These are phyloP conservation scores for Gnetum montanum DNA, from an alignment of 75 land plant species.

Conservation along the genomic window DNA sequence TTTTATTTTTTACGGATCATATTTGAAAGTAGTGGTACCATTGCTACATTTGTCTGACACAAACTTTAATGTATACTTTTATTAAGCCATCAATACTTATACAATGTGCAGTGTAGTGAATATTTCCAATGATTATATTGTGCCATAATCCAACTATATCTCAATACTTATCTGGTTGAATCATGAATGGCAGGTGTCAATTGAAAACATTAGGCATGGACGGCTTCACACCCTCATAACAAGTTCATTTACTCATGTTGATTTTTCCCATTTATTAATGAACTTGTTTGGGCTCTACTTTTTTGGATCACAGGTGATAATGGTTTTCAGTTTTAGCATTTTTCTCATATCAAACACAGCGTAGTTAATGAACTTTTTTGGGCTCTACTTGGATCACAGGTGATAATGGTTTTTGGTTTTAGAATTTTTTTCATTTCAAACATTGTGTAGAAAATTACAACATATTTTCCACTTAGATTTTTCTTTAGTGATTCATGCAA, in stretches of 20 bases:
- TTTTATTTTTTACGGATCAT: too few species aligned
- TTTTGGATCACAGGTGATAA: slow-evolving; percentile 65
- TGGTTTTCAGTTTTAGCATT: neutral
- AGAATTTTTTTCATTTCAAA: neutral
- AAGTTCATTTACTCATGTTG: slow-evolving; percentile 70
- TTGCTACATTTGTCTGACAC: too few species aligned
- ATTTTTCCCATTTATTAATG: slow-evolving; percentile 36
- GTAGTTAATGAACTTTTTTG: neutral
- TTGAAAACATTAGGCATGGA: slow-evolving; percentile 50
- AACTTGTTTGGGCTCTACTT: slow-evolving; percentile 92
- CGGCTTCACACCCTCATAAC: slow-evolving; percentile 79
- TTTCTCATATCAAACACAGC: neutral
- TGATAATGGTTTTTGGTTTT: slow-evolving; percentile 15
- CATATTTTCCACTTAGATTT: too few species aligned
- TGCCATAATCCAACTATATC: too few species aligned
- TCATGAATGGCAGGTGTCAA: slow-evolving; percentile 68
- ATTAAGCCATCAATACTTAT: neutral
- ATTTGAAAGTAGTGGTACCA: too few species aligned
- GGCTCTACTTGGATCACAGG: neutral
- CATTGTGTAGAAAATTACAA: neutral
- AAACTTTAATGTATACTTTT: too few species aligned
- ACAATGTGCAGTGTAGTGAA: neutral
- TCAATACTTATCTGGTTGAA: too few species aligned
- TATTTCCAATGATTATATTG: too few species aligned
- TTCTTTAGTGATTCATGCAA: too few species aligned